Percentiles rank a stretch among this genome's conserved stretches.
phyloP scores from a whole-genome alignment of 345 rosid genomes.

The Murraya paniculata region DNA sequence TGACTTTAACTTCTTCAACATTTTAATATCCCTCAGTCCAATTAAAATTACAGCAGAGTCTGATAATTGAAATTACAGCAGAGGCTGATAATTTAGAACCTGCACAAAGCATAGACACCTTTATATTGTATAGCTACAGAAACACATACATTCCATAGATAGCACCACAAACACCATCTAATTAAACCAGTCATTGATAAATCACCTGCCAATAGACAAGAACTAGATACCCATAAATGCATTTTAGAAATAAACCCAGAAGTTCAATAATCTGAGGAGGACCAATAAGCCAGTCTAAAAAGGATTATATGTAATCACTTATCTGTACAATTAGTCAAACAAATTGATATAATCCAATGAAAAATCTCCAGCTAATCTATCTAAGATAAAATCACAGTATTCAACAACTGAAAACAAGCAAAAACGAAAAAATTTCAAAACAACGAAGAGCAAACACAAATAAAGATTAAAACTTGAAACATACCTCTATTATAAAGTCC shows the following conservation, averaged over 20 bases:
- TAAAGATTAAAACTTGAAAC: slow-evolving; percentile 2
- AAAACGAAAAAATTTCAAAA: neutral
- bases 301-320: neutral
- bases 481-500: slow-evolving; percentile 26
- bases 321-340: neutral
- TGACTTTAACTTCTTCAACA: slow-evolving; percentile 20
- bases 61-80: slow-evolving; percentile 5
- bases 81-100: slow-evolving; percentile 17
- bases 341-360: neutral
- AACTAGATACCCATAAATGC: neutral
- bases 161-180: slow-evolving; percentile 1
- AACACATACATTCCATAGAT: neutral
- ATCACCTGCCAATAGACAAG: neutral
- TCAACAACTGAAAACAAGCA: neutral
- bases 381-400: neutral
- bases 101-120: slow-evolving; percentile 15
- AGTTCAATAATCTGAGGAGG: slow-evolving; percentile 2
- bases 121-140: slow-evolving; percentile 13
- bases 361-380: neutral
- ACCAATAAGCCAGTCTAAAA: neutral
- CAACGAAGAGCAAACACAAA: neutral
- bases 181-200: neutral
- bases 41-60: slow-evolving; percentile 6
- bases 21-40: slow-evolving; percentile 17
- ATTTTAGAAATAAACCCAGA: neutral